A percentile compares a stretch with the other conserved stretches of the same genome.
phyloP scores from a whole-genome alignment of 2,329 filamentous ascomycete genomes.

The Paraphoma sp. region DNA sequence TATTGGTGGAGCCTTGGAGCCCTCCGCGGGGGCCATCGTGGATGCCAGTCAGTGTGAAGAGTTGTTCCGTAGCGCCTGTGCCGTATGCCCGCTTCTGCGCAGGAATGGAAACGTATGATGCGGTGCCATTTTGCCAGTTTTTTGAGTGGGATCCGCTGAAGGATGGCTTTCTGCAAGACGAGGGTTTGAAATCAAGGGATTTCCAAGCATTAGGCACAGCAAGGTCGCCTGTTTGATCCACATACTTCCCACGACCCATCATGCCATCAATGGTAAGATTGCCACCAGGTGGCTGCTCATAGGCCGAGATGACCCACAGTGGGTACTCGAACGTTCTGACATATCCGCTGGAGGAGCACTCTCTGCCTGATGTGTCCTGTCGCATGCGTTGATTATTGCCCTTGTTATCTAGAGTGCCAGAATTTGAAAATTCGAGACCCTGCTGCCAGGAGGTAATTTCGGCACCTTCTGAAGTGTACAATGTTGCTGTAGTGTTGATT shows the following conservation, averaged over 20 bases:
- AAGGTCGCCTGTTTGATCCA: slow-evolving; percentile 53
- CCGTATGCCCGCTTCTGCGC: slow-evolving; percentile 58
- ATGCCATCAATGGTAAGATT: slow-evolving; percentile 55
- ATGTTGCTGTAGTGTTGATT: slow-evolving; percentile 60
- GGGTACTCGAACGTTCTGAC: slow-evolving; percentile 64
- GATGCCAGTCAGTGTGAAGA: slow-evolving; percentile 61
- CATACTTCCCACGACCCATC: slow-evolving; percentile 58
- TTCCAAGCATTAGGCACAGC: slow-evolving; percentile 68
- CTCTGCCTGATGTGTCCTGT: slow-evolving; percentile 59
- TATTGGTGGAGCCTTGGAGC: slow-evolving; percentile 7
- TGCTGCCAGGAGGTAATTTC: slow-evolving; percentile 64
- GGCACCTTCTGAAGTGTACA: slow-evolving; percentile 57
- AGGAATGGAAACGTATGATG: slow-evolving; percentile 59
- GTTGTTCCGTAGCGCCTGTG: slow-evolving; percentile 64
- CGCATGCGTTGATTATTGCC: slow-evolving; percentile 63
- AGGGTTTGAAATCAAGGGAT: slow-evolving; percentile 55
- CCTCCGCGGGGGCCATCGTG: slow-evolving; percentile 17
- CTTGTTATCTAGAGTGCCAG: slow-evolving; percentile 60
- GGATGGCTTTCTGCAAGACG: slow-evolving; percentile 7
- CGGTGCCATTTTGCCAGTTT: slow-evolving; percentile 66
- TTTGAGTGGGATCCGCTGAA: slow-evolving; percentile 51
- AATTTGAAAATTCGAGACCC: slow-evolving; percentile 61
- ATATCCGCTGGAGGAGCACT: slow-evolving; percentile 47
- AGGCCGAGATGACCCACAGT: slow-evolving; percentile 63
- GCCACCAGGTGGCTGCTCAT: slow-evolving; percentile 49